Evolutionary conservation across 208 protist genomes (phyloP).

Genomic region (Crithidia brevicula): DNA sequence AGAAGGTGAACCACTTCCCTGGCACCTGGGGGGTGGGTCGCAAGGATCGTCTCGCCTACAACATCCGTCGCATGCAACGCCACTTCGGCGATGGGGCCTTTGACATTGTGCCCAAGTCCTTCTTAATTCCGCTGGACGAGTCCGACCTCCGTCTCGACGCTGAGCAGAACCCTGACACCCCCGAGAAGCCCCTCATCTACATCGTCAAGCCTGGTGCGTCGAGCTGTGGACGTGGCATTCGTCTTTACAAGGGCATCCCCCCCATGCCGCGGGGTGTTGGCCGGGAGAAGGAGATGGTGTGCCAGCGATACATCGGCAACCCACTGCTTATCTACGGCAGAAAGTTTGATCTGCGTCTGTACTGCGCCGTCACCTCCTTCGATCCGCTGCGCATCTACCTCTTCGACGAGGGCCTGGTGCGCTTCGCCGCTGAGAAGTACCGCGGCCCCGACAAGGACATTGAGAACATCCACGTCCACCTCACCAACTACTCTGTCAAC

Average conservation of each 20-base stretch:
- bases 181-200: slow-evolving; percentile 76
- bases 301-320: slow-evolving; percentile 94
- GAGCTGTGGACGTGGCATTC: slow-evolving; percentile 89
- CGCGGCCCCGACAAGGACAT: slow-evolving; percentile 73
- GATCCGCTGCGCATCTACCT: slow-evolving; percentile 92
- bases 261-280: slow-evolving; percentile 55
- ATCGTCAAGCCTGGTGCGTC: slow-evolving; percentile 91
- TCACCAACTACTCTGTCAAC: slow-evolving; percentile 98
- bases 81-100: slow-evolving; percentile 73
- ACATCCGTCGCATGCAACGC: slow-evolving; percentile 81
- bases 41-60: slow-evolving; percentile 88
- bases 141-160: slow-evolving; percentile 67
- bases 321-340: slow-evolving; percentile 93
- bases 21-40: slow-evolving; percentile 91
- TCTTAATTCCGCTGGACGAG: slow-evolving; percentile 82
- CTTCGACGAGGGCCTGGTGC: slow-evolving; percentile 95
- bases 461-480: slow-evolving; percentile 92
- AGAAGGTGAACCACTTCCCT: slow-evolving; percentile 94
- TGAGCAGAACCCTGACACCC: slow-evolving; percentile 56
- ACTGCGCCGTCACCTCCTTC: slow-evolving; percentile 92
- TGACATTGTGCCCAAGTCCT: slow-evolving; percentile 85
- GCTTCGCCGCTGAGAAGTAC: slow-evolving; percentile 95
- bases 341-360: slow-evolving; percentile 96
- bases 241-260: slow-evolving; percentile 70
- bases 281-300: slow-evolving; percentile 66